Evolutionary conservation across 2,329 filamentous ascomycete genomes (phyloP).

Genomic region (Paracorniculantispora psalliotae): DNA sequence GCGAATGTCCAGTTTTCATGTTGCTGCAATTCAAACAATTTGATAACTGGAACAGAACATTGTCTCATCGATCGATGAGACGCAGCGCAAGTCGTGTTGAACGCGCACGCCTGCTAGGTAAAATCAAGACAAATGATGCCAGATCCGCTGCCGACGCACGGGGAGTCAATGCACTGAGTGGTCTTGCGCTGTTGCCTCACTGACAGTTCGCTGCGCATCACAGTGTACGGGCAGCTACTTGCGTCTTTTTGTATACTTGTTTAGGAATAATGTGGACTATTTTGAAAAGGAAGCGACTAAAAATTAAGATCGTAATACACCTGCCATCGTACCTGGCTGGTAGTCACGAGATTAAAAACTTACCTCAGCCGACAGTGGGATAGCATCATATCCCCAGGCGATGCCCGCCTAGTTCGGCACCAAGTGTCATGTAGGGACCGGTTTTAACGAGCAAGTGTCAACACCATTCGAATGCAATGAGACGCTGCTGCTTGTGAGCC

Average conservation of each 20-base stretch:
- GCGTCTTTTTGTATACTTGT: no score
- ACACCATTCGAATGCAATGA: not conserved
- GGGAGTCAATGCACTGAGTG: no score
- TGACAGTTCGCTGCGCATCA: no score
- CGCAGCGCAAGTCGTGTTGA: constrained; percentile 3
- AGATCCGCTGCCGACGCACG: no score
- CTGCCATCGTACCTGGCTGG: not conserved
- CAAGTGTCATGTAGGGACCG: not conserved
- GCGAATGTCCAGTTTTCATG: not conserved
- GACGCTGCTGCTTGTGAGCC: not conserved
- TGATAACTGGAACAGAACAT: not conserved
- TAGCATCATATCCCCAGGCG: not conserved
- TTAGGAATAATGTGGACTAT: no score
- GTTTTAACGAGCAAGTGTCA: not conserved
- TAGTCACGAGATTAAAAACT: not conserved
- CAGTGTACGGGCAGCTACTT: no score
- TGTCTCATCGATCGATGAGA: constrained; percentile 11
- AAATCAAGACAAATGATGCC: not conserved
- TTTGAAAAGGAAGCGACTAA: no score
- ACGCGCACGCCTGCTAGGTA: not conserved
- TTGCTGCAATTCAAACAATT: not conserved
- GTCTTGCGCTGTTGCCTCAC: no score
- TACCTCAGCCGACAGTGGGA: not conserved
- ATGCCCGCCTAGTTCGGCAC: not conserved
- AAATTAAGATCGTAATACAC: not conserved